These are phyloP conservation scores for Carex scoparia DNA, from an alignment of 176 grass and related monocot genomes.

Conservation along the genomic window DNA sequence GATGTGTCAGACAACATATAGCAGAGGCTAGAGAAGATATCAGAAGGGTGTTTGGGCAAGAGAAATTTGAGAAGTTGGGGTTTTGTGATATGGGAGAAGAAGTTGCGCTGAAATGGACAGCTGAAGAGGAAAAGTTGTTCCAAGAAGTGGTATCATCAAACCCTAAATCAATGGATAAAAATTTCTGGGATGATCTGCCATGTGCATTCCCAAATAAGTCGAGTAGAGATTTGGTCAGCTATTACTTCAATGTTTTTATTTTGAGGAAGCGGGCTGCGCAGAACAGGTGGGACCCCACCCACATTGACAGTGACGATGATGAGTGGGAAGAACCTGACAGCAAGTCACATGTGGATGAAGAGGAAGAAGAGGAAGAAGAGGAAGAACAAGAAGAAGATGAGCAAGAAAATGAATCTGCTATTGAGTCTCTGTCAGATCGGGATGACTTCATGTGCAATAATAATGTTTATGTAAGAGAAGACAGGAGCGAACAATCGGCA, in stretches of 20 bases:
- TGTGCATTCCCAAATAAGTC: conserved; percentile 48
- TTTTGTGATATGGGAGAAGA: conserved; percentile 75
- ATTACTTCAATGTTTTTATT: conserved; percentile 93
- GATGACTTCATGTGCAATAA: neutral
- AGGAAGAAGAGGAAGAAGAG: conserved; percentile 32
- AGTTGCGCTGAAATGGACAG: conserved; percentile 55
- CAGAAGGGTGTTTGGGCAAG: conserved; percentile 39
- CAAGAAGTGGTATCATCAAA: conserved; percentile 54
- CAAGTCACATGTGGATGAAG: conserved; percentile 22
- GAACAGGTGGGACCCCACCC: conserved; percentile 57
- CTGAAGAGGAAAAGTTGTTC: conserved; percentile 66
- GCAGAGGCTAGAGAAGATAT: conserved; percentile 48
- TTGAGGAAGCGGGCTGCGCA: conserved; percentile 67
- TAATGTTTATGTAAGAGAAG: neutral
- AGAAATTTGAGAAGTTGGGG: conserved; percentile 59
- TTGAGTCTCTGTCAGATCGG: conserved; percentile 31
- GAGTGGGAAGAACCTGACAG: conserved; percentile 44
- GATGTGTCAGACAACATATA: conserved; percentile 67
- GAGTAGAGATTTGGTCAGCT: conserved; percentile 69
- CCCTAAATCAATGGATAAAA: conserved; percentile 49
- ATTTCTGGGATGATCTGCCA: conserved; percentile 64
- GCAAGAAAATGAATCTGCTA: conserved; percentile 26
- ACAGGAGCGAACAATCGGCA: neutral
- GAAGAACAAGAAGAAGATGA: neutral
- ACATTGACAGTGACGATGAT: conserved; percentile 82